These are phyloP conservation scores for Puccinia brachypodii DNA, from an alignment of 1,284 basidiomycete species.

Conservation along the genomic window DNA sequence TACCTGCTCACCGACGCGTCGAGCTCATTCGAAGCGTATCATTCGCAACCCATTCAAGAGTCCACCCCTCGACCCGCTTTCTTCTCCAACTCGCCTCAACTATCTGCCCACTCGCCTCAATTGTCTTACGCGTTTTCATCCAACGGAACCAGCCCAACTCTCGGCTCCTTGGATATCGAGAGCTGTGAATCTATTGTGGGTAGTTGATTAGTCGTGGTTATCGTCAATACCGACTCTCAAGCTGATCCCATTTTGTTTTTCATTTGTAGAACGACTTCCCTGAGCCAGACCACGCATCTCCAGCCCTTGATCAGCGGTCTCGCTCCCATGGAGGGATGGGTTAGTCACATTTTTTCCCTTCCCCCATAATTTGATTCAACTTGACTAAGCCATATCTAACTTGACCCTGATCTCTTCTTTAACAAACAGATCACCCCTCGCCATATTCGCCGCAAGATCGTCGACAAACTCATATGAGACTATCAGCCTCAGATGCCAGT, in stretches of 20 bases:
- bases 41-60: slow-evolving; percentile 1
- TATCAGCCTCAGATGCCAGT: slow-evolving; percentile 7
- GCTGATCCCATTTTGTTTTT: neutral
- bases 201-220: neutral
- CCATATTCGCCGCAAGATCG: neutral
- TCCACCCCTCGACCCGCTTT: slow-evolving; percentile 8
- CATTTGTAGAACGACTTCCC: neutral
- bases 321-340: slow-evolving; percentile 5
- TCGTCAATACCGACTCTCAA: neutral
- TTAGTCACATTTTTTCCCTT: neutral
- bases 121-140: neutral
- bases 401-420: neutral
- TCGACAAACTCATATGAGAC: slow-evolving; percentile 11
- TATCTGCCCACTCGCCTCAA: neutral
- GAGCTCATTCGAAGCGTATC: neutral
- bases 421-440: neutral
- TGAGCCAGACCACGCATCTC: neutral
- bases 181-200: neutral
- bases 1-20: neutral
- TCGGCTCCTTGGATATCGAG: neutral
- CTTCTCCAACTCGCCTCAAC: neutral
- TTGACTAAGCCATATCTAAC: neutral
- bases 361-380: neutral
- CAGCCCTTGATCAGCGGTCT: neutral
- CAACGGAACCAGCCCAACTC: neutral